Conservation (phyloP, 2,329 filamentous ascomycete genomes). For the Endothia cerciana region DNA sequence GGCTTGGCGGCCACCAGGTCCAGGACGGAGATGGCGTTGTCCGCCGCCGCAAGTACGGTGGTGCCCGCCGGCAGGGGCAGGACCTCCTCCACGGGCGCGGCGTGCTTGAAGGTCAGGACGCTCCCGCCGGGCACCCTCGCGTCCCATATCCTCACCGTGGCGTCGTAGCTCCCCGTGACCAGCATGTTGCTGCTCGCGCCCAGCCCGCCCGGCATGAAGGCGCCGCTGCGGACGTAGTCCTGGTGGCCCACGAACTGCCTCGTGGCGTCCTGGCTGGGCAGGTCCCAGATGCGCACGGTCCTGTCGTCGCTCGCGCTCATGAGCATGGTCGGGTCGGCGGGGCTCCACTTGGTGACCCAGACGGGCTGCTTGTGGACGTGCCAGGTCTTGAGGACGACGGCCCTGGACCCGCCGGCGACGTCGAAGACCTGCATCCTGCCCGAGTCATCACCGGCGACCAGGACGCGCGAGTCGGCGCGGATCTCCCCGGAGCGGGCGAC, state of each 20-base stretch:
- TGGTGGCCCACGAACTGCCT: slow-evolving; percentile 83
- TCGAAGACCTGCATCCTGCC: slow-evolving; percentile 97
- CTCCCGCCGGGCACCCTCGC: slow-evolving; percentile 69
- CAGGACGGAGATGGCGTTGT: slow-evolving; percentile 85
- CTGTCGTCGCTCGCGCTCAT: slow-evolving; percentile 92
- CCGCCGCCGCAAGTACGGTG: slow-evolving; percentile 81
- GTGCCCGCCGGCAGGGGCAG: slow-evolving; percentile 85
- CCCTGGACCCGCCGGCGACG: slow-evolving; percentile 64
- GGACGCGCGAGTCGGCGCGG: slow-evolving; percentile 81
- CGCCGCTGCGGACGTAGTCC: slow-evolving; percentile 88
- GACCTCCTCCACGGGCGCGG: slow-evolving; percentile 86
- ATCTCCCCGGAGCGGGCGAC: slow-evolving; percentile 89
- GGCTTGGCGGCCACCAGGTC: slow-evolving; percentile 92
- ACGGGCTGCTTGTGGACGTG: slow-evolving; percentile 91
- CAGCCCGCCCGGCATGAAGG: slow-evolving; percentile 75
- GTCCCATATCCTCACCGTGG: slow-evolving; percentile 93
- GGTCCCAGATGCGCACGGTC: slow-evolving; percentile 92
- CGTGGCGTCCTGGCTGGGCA: slow-evolving; percentile 77
- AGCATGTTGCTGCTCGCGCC: slow-evolving; percentile 71
- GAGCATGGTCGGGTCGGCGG: slow-evolving; percentile 79
- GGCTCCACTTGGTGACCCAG: slow-evolving; percentile 91
- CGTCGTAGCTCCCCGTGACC: slow-evolving; percentile 91
- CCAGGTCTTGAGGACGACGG: slow-evolving; percentile 95
- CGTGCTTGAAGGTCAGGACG: slow-evolving; percentile 94
- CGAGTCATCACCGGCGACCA: slow-evolving; percentile 89